Conservation (phyloP, 2,329 filamentous ascomycete genomes). For the Immersiporthe knoxdaviesiana region DNA sequence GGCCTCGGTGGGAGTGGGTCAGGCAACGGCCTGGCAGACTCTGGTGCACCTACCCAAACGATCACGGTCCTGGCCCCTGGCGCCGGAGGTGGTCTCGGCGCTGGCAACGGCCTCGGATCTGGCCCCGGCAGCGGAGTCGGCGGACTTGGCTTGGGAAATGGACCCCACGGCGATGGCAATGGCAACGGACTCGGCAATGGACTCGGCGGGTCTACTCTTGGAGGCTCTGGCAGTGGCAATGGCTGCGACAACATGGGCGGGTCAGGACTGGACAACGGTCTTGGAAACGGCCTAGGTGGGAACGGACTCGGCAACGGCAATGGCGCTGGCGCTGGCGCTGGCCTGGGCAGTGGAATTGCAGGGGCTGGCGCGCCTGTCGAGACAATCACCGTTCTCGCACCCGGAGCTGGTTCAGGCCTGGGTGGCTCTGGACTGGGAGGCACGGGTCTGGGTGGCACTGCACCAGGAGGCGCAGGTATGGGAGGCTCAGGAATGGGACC, state of each 20-base stretch:
- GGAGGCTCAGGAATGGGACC: neutral
- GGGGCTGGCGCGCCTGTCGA: constrained; percentile 16
- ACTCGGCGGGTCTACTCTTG: constrained; percentile 16
- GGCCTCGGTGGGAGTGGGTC: neutral
- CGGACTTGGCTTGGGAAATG: constrained; percentile 15
- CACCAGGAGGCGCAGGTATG: neutral
- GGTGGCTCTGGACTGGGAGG: constrained; percentile 2
- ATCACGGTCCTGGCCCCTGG: constrained; percentile 22
- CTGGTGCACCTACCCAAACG: constrained; percentile 19
- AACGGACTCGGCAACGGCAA: constrained; percentile 12
- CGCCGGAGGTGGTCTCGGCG: neutral
- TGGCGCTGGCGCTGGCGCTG: neutral
- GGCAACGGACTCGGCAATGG: constrained; percentile 17
- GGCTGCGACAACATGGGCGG: constrained; percentile 18
- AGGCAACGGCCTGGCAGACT: constrained; percentile 9
- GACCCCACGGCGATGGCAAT: neutral
- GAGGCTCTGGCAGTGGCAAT: constrained; percentile 1
- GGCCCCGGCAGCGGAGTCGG: constrained; percentile 15
- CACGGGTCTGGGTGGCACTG: neutral
- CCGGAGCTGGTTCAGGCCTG: constrained; percentile 14
- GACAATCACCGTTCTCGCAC: constrained; percentile 21
- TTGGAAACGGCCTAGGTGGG: neutral
- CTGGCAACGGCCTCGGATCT: constrained; percentile 7
- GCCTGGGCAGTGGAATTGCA: constrained; percentile 10
- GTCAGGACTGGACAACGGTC: neutral